Base-by-base conservation (phyloP, 2,329 filamentous ascomycete genomes). In the Alternaria alternata region DNA sequence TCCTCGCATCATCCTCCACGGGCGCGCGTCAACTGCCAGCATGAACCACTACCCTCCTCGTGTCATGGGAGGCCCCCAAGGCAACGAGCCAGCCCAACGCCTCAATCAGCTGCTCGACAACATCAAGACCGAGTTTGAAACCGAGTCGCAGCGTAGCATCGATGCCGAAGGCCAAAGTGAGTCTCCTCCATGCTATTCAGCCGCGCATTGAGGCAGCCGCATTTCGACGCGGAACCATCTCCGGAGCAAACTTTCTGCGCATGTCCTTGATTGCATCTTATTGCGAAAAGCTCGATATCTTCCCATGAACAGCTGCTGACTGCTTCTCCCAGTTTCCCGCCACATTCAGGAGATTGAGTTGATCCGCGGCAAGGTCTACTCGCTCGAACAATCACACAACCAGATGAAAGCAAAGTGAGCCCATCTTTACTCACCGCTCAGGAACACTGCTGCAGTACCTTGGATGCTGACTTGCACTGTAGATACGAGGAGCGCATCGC, bases 341-440 rank as follows among this genome's bases (percentile, higher is more conserved):
- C 95, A 99, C 79, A 90, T 97, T 66, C 90, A 94, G 74, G 95
- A 99, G 81, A 95, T 98, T 86, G 92, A 97, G 77, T 87, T 97
- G 74, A 93, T 99, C 51, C 87, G 94, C 65, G 91, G 94, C 76
- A 97, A 97, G 81, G 92, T 99, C 61, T 97, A 93, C 75, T 88
- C 92, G 71, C 88, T 99, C 79, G 95, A 99, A 79, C 93, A 96
- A 77, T 88, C 90, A 49, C 95, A 98, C 75, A 86, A 94, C 72
- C 88, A 87, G 54, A 88, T 97, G 75, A 98, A 98, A 84, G 86
- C 89, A 80, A 96, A 97, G 94, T 98, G 84, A 77, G 90, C 81
- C 11, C 26, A 12, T 55, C 44, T 55, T 1, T 36, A 16, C 22
- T 8, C 34, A 42, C 51, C 46, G 26, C 49, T 48, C 14, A 22